Evolutionary conservation across 139 green algal genomes (phyloP), one percentile per base, ranked within the genome.

Genomic region (Edaphochlamys debaryana): DNA sequence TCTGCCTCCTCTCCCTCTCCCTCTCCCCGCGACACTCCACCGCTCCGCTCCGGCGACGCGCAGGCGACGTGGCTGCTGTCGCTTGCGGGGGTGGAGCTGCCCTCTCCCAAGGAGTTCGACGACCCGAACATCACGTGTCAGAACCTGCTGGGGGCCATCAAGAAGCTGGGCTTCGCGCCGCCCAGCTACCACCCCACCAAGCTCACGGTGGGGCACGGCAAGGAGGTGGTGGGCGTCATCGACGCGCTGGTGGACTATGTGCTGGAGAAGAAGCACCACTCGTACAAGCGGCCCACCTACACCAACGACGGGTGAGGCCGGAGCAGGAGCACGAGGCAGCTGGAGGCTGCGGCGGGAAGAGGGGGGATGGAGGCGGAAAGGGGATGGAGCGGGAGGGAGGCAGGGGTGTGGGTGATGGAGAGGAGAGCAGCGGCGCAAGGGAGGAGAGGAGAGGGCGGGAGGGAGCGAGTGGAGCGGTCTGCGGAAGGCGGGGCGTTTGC

Each of bases 61-160:
- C 87, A 94, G 87, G 85, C 88, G 27, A 80, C 87, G 11, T 95
- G 90, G 92, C 87, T 97, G 36, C 77, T 97, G 17, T 66, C 60
- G 9, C 58, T 92, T 15, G 87, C 79, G 13, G 92, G 93, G 15
- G 71, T 85, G 17, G 71, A 87, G 5, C 67, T 93, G 7, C 69
- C 87, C 0, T 64, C 85, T 4, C 94, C 94, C 8, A 92, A 93
- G 70, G 91, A 96, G 89, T 92, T 92, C 79, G 94, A 97, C 68
- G 94, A 97, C 79, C 94, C 93, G n/a, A 97, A 96, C 71, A 41
- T 81, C 15, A 88, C 85, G 1, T 93, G 88, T 84, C 83, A 80
- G 7, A 91, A 86, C 58, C 32, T 92, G 56, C 81, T 90, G 38
- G 34, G 67, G 25, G 85, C 88, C 54, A 36, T 91, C 37, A 80